Conservation (phyloP, 2,329 filamentous ascomycete species). For the Aspergillus intermedius region DNA sequence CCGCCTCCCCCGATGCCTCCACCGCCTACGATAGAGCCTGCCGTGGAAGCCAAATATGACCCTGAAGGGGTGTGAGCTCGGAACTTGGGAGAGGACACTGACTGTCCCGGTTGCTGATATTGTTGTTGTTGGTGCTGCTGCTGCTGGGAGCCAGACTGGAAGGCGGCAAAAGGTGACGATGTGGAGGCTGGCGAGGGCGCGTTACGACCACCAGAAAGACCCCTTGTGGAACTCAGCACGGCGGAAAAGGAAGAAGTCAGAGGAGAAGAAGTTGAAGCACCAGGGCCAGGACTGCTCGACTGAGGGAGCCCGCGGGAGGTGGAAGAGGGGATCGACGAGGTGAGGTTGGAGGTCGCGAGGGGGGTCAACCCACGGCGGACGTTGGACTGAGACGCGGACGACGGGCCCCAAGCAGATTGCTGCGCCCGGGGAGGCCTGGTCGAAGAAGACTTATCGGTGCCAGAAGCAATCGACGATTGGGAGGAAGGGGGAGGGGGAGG, state of each 20-base stretch:
- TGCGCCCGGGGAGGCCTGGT: slow-evolving; percentile 40
- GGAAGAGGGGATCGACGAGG: slow-evolving; percentile 35
- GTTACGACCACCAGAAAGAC: slow-evolving; percentile 46
- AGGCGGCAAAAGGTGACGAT: slow-evolving; percentile 49
- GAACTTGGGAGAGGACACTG: slow-evolving; percentile 51
- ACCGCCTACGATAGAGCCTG: slow-evolving; percentile 48
- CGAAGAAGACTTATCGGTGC: slow-evolving; percentile 43
- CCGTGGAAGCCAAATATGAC: slow-evolving; percentile 52
- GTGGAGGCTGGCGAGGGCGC: slow-evolving; percentile 50
- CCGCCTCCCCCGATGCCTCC: slow-evolving; percentile 44
- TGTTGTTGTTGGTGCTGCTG: slow-evolving; percentile 49
- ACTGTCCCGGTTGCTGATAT: slow-evolving; percentile 43
- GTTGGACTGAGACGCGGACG: slow-evolving; percentile 48
- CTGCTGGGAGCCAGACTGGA: slow-evolving; percentile 50
- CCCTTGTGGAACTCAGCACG: slow-evolving; percentile 44
- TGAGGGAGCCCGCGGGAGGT: slow-evolving; percentile 39
- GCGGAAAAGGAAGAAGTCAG: slow-evolving; percentile 49
- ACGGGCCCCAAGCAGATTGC: slow-evolving; percentile 53
- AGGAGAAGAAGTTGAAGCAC: slow-evolving; percentile 45
- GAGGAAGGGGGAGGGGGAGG: slow-evolving; percentile 47
- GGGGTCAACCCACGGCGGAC: slow-evolving; percentile 53
- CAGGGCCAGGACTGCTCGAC: slow-evolving; percentile 45
- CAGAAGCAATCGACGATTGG: slow-evolving; percentile 48
- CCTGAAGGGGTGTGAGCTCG: slow-evolving; percentile 50
- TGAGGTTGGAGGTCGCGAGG: slow-evolving; percentile 49